Evolutionary conservation across 495 filamentous ascomycete species (phyloP), one percentile per base, ranked within the genome.

Genomic region (Penicillium manginii): DNA sequence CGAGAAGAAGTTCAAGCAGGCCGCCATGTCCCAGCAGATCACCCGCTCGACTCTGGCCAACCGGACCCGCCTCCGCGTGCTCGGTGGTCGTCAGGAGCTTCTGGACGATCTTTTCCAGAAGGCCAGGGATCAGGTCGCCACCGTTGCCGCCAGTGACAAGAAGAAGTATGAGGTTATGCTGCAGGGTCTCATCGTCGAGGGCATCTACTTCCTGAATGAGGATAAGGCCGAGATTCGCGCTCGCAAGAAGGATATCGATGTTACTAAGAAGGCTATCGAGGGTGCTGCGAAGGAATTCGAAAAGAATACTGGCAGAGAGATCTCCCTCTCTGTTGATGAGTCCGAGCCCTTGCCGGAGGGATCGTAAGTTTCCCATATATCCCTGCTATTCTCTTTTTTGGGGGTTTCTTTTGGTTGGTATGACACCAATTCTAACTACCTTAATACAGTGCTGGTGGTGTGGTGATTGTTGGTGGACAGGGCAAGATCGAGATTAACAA

Each of bases 401-500:
- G n/a, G n/a, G 10, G 18, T 26, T 31, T 49, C 12, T 49, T 49
- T 15, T 29, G 26, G 18, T 8, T 50, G 2, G 31, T 10, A 32
- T 31, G 48, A 19, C 21, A 29, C 26, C 37, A 19, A 19, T 18
- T 2, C 40, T 50, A 10, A 32, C 46, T 32, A 29, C 15, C 15
- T 33, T 5, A 21, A 22, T 65, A 22, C 63, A 98, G 94, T 61
- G 83, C 91, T 53, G 94, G 94, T 55, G 94, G 94, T 60, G 78
- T 97, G 17, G 70, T 79, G 42, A 89, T 98, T 60, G 72, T 96
- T 21, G 91, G 92, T 23, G 85, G 88, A 48, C 81, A 85, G 57
- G 96, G 96, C 68, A 97, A 93, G 82, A 98, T 99, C 73, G 91
- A 96, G 62, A 96, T 99, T 72, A 92, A 97, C 85, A 97, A 99